These are phyloP conservation scores for Ceratocystis cubensis DNA, from an alignment of 2,329 filamentous ascomycete species.

Conservation along the genomic window DNA sequence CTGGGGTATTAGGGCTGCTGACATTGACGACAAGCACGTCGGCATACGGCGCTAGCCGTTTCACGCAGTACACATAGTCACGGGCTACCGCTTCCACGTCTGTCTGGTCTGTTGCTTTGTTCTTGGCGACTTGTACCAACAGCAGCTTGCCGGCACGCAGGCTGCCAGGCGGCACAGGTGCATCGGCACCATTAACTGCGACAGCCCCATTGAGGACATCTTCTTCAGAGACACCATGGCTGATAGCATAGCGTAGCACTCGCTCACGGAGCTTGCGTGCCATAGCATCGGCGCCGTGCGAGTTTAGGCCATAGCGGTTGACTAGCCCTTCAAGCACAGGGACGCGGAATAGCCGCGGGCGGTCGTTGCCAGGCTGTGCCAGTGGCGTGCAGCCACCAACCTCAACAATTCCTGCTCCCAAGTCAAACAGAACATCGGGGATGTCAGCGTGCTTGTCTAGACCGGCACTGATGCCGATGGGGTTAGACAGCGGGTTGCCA, in stretches of 20 bases:
- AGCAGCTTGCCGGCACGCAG: constrained; percentile 63
- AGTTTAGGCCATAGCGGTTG: constrained; percentile 94
- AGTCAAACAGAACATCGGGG: constrained; percentile 67
- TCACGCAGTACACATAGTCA: constrained; percentile 81
- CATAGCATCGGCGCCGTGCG: constrained; percentile 75
- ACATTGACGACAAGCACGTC: constrained; percentile 98
- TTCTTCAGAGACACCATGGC: constrained; percentile 56
- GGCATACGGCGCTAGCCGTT: constrained; percentile 70
- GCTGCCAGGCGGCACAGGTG: constrained; percentile 70
- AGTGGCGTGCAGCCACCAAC: constrained; percentile 79
- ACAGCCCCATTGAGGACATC: constrained; percentile 56
- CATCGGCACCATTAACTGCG: constrained; percentile 32
- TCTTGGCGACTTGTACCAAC: constrained; percentile 91
- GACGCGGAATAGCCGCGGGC: constrained; percentile 77
- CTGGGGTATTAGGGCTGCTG: constrained; percentile 90
- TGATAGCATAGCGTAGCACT: constrained; percentile 62
- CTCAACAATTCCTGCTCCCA: constrained; percentile 80
- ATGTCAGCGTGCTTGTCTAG: constrained; percentile 92
- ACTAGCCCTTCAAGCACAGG: constrained; percentile 76
- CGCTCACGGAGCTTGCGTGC: constrained; percentile 66
- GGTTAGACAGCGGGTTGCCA: constrained; percentile 64
- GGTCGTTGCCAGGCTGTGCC: constrained; percentile 80
- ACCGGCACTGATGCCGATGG: constrained; percentile 87
- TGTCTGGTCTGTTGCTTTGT: constrained; percentile 76
- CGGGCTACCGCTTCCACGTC: constrained; percentile 71